These are phyloP conservation scores for Rhizopogon salebrosus DNA, from an alignment of 768 basidiomycete species.

Conservation along the genomic window DNA sequence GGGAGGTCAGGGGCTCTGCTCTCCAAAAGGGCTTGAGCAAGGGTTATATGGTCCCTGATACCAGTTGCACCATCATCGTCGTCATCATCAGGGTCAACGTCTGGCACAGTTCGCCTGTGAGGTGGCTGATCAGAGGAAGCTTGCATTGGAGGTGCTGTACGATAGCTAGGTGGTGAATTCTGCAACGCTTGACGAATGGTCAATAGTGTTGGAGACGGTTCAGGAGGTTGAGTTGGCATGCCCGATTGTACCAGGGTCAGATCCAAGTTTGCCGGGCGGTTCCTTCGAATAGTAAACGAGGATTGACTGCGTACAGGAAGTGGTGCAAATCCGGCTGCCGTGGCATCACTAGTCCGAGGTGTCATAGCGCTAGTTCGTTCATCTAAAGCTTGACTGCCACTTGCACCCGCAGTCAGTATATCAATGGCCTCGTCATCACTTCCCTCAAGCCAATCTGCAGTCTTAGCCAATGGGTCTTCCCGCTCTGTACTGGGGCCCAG, in stretches of 20 bases:
- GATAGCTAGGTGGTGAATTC: slow-evolving; percentile 34
- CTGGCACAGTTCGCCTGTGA: slow-evolving; percentile 32
- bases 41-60: slow-evolving; percentile 57
- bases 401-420: slow-evolving; percentile 73
- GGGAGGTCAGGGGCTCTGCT: slow-evolving; percentile 74
- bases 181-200: slow-evolving; percentile 63
- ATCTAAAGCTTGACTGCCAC: slow-evolving; percentile 76
- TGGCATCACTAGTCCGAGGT: slow-evolving; percentile 24
- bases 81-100: slow-evolving; percentile 50
- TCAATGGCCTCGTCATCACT: slow-evolving; percentile 89
- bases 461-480: slow-evolving; percentile 44
- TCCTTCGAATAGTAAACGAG: slow-evolving; percentile 35
- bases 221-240: slow-evolving; percentile 31
- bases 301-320: slow-evolving; percentile 27
- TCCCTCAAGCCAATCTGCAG: slow-evolving; percentile 68
- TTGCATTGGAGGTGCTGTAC: slow-evolving; percentile 15
- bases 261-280: slow-evolving; percentile 67
- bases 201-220: slow-evolving; percentile 60
- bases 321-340: slow-evolving; percentile 11
- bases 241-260: slow-evolving; percentile 39
- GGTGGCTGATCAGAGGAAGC: slow-evolving; percentile 21
- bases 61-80: slow-evolving; percentile 40
- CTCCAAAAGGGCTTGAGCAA: slow-evolving; percentile 71
- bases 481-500: slow-evolving; percentile 24
- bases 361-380: slow-evolving; percentile 67